These are phyloP conservation scores for Penicillium riverlandense DNA, from an alignment of 495 filamentous ascomycete genomes.

Conservation along the genomic window DNA sequence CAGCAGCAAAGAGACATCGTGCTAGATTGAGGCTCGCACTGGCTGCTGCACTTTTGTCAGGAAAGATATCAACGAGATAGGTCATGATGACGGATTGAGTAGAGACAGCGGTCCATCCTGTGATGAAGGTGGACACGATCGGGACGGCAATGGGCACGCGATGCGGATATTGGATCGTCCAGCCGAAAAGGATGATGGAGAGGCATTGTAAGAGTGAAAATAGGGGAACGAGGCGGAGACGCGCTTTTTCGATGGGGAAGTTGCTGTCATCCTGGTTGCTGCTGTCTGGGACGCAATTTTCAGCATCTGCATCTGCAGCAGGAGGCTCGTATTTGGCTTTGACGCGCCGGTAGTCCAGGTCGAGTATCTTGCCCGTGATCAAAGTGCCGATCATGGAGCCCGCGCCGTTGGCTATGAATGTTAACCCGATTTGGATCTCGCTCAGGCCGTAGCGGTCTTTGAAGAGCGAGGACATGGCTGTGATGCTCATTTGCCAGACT, in stretches of 20 bases:
- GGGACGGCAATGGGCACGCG: slow-evolving; percentile 43
- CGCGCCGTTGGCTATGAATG: slow-evolving; percentile 44
- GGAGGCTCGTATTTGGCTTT: slow-evolving; percentile 6
- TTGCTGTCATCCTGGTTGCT: background rate
- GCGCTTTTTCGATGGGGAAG: slow-evolving; percentile 44
- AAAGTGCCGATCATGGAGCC: slow-evolving; percentile 45
- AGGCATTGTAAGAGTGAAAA: slow-evolving; percentile 32
- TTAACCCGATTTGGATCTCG: slow-evolving; percentile 42
- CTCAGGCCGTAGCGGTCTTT: slow-evolving; percentile 29
- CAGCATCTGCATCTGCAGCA: background rate
- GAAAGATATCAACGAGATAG: slow-evolving; percentile 56
- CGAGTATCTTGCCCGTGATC: slow-evolving; percentile 27
- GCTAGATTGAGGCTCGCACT: slow-evolving; percentile 64
- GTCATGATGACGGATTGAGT: slow-evolving; percentile 28
- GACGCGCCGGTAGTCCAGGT: slow-evolving; percentile 9
- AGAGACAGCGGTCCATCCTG: slow-evolving; percentile 51
- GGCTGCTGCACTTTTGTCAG: slow-evolving; percentile 49
- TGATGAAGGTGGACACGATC: slow-evolving; percentile 50
- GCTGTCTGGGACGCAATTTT: background rate
- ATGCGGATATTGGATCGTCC: slow-evolving; percentile 43
- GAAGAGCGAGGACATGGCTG: slow-evolving; percentile 46
- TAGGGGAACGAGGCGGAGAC: slow-evolving; percentile 34
- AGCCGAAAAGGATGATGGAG: slow-evolving; percentile 48
- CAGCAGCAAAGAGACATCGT: slow-evolving; percentile 59
- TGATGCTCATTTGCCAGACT: slow-evolving; percentile 52